Base-by-base conservation (phyloP, 2,329 filamentous ascomycete species). In the Colletotrichum navitas region DNA sequence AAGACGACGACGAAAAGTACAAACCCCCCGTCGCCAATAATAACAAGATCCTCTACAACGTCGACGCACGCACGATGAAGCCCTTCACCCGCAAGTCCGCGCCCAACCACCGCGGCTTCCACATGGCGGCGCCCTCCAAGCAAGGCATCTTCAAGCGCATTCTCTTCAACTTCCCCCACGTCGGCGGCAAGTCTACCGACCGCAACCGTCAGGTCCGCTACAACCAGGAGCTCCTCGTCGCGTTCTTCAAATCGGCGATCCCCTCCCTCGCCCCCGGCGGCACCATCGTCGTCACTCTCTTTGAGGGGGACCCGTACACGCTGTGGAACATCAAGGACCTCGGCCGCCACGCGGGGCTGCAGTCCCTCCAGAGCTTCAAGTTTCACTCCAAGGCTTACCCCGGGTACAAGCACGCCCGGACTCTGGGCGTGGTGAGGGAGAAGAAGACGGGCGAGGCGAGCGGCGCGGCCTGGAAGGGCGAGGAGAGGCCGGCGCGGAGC, bases 101-200 rank as follows among this genome's bases (percentile, higher is more conserved):
- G 61, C 41, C 61, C 36, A 62, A 43, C 58, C 66, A 72, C 66
- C 63, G 66, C 70, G 66, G 63, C 61, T 80, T 81, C 36, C 75
- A 78, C 72, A 73, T 79, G 73, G 78, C 70, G 63, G 74, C 65
- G 12, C 60, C 60, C 45, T 54, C 65, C 18, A 68, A 69, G 24
- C n/a, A 36, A 8, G 68, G 76, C 4, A 81, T 84, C 5, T 95
- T 92, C 86, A 91, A 97, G 80, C 88, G 90, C 68, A 91, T 98
- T 73, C 86, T 95, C 75, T 99, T 98, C 89, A 97, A 98, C 85
- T 99, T 99, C 81, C 96, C 96, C 45, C 96, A 99, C 83, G 93
- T 97, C 4, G 96, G 96, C 74, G 96, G 96, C 56, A 91, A 97
- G 77, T 93, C 90, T 74, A 98, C 92, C 76, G 95, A 98, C 83